A percentile compares a stretch with the other conserved stretches of the same genome.
Conservation (phyloP, 1,284 basidiomycete species). For the Trichosporon asahii region DNA sequence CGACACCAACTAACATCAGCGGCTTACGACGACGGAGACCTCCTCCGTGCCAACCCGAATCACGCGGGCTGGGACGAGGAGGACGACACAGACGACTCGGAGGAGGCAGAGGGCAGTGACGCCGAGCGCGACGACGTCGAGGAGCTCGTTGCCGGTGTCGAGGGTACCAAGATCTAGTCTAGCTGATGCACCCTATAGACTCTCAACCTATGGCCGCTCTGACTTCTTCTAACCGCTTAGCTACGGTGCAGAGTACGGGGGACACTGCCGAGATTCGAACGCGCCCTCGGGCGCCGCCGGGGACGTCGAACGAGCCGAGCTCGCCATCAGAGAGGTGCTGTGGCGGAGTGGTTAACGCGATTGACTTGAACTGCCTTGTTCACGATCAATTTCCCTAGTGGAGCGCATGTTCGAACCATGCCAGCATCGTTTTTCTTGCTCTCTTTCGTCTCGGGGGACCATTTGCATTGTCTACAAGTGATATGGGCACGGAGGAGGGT, state of each 20-base stretch:
- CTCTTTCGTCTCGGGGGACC: background rate
- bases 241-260: background rate
- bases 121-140: slow-evolving; percentile 43
- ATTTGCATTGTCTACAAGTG: background rate
- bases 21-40: slow-evolving; percentile 53
- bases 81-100: slow-evolving; percentile 22
- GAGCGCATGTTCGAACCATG: slow-evolving; percentile 4
- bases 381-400: background rate
- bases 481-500: background rate
- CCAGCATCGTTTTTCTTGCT: background rate
- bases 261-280: background rate
- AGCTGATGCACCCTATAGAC: background rate
- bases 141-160: slow-evolving; percentile 33
- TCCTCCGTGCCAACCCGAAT: slow-evolving; percentile 62
- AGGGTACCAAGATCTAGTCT: slow-evolving; percentile 19
- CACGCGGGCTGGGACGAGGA: slow-evolving; percentile 48
- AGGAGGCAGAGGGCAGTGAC: slow-evolving; percentile 31
- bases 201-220: background rate
- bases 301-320: background rate
- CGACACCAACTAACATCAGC: background rate
- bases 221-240: too few species aligned
- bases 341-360: slow-evolving; percentile 4
- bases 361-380: background rate
- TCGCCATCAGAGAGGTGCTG: background rate
- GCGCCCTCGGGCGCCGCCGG: background rate